Percentiles rank a stretch among this genome's conserved stretches.
phyloP scores from a whole-genome alignment of 805 yeast species.

The Saturnispora halmiae region DNA sequence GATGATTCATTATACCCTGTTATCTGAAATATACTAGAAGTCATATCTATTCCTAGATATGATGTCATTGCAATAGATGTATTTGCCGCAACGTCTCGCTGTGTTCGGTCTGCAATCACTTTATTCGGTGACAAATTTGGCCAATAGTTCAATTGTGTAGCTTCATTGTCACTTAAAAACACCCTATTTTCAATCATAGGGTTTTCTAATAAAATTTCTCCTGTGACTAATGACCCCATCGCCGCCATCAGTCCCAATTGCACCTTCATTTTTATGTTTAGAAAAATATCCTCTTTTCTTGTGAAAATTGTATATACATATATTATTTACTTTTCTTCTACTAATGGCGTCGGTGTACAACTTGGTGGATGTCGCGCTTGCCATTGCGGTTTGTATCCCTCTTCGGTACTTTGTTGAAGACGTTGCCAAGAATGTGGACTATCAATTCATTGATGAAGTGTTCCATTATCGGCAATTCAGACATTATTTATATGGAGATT shows the following conservation, averaged over 20 bases:
- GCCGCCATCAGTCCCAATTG: too few species aligned
- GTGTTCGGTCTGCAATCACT: slow-evolving; percentile 34
- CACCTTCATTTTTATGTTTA: too few species aligned
- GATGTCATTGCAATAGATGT: slow-evolving; percentile 33
- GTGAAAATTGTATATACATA: too few species aligned
- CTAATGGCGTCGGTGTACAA: slow-evolving; percentile 8
- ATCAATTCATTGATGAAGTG: slow-evolving; percentile 58
- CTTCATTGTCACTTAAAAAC: background rate
- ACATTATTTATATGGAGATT: slow-evolving; percentile 52
- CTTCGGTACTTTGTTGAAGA: slow-evolving; percentile 17
- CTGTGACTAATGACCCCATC: background rate
- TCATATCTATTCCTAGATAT: slow-evolving; percentile 33
- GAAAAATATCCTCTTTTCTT: too few species aligned
- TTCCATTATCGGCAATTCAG: slow-evolving; percentile 81
- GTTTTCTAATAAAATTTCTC: background rate
- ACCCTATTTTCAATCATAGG: background rate
- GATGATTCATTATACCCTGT: slow-evolving; percentile 29
- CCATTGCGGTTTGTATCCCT: slow-evolving; percentile 14
- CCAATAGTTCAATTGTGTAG: slow-evolving; percentile 22
- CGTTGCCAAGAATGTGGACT: slow-evolving; percentile 18
- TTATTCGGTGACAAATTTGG: slow-evolving; percentile 24
- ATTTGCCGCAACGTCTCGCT: slow-evolving; percentile 38
- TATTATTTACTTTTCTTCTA: background rate
- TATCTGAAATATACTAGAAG: slow-evolving; percentile 25
- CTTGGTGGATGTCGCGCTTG: slow-evolving; percentile 13